phyloP scores from a whole-genome alignment of 2,329 filamentous ascomycete genomes.

The Cladorrhinum sp. region DNA sequence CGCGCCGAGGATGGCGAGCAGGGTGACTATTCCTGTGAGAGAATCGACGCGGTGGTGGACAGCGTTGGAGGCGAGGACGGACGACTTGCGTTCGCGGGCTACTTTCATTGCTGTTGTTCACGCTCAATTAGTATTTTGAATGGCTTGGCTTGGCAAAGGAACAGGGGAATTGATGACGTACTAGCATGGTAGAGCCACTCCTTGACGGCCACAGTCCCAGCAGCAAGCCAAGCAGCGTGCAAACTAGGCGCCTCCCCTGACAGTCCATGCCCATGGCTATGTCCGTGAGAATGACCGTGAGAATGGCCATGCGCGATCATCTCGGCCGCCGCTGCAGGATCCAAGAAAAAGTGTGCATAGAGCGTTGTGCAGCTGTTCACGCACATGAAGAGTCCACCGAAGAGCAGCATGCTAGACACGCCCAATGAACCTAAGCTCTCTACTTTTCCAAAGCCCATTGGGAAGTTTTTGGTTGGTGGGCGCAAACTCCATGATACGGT shows the following conservation, averaged over 20 bases:
- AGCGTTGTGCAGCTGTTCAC: conserved; percentile 69
- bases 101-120: conserved; percentile 78
- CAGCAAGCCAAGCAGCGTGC: conserved; percentile 92
- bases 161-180: conserved; percentile 51
- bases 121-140: neutral
- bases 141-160: conserved; percentile 27
- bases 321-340: conserved; percentile 53
- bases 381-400: conserved; percentile 90
- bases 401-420: conserved; percentile 85
- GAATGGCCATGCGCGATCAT: conserved; percentile 55
- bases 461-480: conserved; percentile 78
- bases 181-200: conserved; percentile 97
- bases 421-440: conserved; percentile 92
- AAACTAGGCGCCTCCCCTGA: conserved; percentile 68
- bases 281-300: conserved; percentile 64
- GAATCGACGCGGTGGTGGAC: conserved; percentile 96
- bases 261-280: conserved; percentile 49
- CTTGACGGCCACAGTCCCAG: conserved; percentile 85
- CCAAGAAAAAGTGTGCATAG: conserved; percentile 70
- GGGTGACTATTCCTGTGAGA: conserved; percentile 88
- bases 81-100: conserved; percentile 88
- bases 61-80: conserved; percentile 92
- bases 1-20: conserved; percentile 83
- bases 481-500: conserved; percentile 93
- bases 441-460: conserved; percentile 93